These are phyloP conservation scores for Ananas comosus DNA, from an alignment of 176 grass and related monocot genomes.

Conservation along the genomic window DNA sequence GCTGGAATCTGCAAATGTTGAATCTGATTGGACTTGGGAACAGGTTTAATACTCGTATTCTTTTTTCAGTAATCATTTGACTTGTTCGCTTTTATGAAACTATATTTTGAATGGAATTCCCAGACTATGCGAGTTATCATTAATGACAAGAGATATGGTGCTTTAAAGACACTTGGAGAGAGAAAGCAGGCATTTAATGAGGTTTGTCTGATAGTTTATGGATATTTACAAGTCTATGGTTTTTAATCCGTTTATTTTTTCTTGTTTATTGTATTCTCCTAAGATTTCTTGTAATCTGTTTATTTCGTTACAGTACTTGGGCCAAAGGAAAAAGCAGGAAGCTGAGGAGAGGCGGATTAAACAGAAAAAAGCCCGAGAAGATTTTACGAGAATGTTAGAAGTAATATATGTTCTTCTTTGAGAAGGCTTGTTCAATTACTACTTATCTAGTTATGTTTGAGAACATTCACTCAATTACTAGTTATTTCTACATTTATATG, in stretches of 20 bases:
- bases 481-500: slow-evolving; percentile 5
- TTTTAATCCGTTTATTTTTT: background rate
- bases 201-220: slow-evolving; percentile 27
- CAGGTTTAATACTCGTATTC: slow-evolving; percentile 40
- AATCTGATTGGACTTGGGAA: slow-evolving; percentile 95
- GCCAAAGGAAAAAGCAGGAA: slow-evolving; percentile 87
- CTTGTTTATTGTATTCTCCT: background rate
- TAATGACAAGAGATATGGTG: slow-evolving; percentile 86
- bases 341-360: slow-evolving; percentile 72
- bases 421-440: background rate
- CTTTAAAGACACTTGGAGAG: slow-evolving; percentile 92
- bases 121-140: slow-evolving; percentile 96
- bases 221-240: background rate
- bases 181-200: slow-evolving; percentile 99
- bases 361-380: slow-evolving; percentile 92
- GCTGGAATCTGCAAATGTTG: slow-evolving; percentile 79
- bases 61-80: background rate
- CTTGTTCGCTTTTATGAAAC: slow-evolving; percentile 13
- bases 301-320: slow-evolving; percentile 60
- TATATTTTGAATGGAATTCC: slow-evolving; percentile 25
- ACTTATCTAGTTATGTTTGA: background rate
- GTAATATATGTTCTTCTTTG: slow-evolving; percentile 33
- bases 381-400: slow-evolving; percentile 82
- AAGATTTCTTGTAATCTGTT: slow-evolving; percentile 4
- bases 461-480: background rate